Base-by-base conservation (phyloP, 2,329 filamentous ascomycete species). In the Biscogniauxia mediterranea region DNA sequence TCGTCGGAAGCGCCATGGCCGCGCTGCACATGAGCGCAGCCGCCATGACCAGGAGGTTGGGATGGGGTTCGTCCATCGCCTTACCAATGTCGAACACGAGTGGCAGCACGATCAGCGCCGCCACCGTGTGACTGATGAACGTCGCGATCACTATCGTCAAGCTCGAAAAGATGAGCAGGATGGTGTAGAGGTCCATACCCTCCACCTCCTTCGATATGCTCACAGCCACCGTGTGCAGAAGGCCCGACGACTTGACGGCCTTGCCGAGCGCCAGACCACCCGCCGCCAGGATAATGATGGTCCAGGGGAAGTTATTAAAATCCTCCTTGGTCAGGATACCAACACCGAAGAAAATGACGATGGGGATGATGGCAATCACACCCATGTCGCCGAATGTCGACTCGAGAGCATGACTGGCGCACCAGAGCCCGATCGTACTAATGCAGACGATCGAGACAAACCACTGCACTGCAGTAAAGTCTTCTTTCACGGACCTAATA, bases 241-340 rank as follows among this genome's bases (percentile, higher is more conserved):
- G 83, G 1, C 95, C 95, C 0, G 94, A 98, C 0, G 92, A 95
- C 65, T 93, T 94, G 61, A 99, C 95, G 0, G 94, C 91, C 75
- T 96, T 97, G 60, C 95, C 95, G 0, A 99, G 86, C 1, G 93
- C 93, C 38, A 99, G 80, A 7, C 95, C 95, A 54, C 95, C 95
- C 0, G 95, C 94, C 0, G 95, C 95, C 20, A 99, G 88, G 71
- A 99, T 98, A 77, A 99, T 97, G 77, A 99, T 99, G 20, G 96
- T 99, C 95, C 95, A 99, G 49, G 97, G 89, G 77, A 99, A 99
- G 77, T 99, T 99, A 81, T 99, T 99, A 75, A 99, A 99, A 78
- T 99, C 95, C 77, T 98, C 95, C 78, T 98, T 99, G 55, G 93
- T 98, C 32, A 99, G 82, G 67, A 98, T 94, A 11, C 95, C 95